These are phyloP conservation scores for Cryptococcus amylolentus DNA, from an alignment of 1,284 basidiomycete species.

Conservation along the genomic window DNA sequence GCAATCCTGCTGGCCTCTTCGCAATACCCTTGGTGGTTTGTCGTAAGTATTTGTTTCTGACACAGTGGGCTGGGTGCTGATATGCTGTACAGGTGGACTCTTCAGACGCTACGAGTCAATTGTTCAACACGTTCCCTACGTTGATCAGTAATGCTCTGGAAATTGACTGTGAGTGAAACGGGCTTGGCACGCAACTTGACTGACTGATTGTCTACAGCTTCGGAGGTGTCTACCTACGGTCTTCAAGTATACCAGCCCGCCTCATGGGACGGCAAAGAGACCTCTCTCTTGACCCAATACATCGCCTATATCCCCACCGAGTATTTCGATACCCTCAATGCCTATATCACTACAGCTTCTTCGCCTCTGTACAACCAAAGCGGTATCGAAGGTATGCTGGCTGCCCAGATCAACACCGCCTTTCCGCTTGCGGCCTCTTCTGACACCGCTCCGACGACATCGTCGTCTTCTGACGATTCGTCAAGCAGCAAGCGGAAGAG, in stretches of 20 bases:
- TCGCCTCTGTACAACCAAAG: conserved; percentile 49
- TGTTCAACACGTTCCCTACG: conserved; percentile 47
- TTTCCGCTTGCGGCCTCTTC: conserved; percentile 42
- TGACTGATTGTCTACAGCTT: conserved; percentile 14
- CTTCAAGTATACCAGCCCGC: conserved; percentile 50
- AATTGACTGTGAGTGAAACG: conserved; percentile 23
- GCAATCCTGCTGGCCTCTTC: conserved; percentile 41
- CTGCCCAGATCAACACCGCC: conserved; percentile 47
- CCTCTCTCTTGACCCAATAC: conserved; percentile 47
- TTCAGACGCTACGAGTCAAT: conserved; percentile 46
- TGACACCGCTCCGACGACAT: conserved; percentile 13
- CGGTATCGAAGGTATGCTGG: conserved; percentile 47
- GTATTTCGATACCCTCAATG: conserved; percentile 45
- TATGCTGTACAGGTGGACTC: conserved; percentile 28
- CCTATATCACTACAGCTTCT: conserved; percentile 40
- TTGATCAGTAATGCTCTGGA: conserved; percentile 41
- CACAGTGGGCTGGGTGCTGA: not conserved
- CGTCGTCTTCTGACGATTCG: conserved; percentile 7
- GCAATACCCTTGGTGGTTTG: conserved; percentile 47
- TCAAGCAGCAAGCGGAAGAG: conserved; percentile 28
- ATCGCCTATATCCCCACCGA: conserved; percentile 48
- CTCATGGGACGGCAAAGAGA: conserved; percentile 35
- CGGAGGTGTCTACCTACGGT: conserved; percentile 44
- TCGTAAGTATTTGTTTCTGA: conserved; percentile 19
- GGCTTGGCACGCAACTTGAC: not conserved